These are phyloP conservation scores for Mucor mucedo DNA, from an alignment of 371 early-diverging fungal species.

Conservation along the genomic window DNA sequence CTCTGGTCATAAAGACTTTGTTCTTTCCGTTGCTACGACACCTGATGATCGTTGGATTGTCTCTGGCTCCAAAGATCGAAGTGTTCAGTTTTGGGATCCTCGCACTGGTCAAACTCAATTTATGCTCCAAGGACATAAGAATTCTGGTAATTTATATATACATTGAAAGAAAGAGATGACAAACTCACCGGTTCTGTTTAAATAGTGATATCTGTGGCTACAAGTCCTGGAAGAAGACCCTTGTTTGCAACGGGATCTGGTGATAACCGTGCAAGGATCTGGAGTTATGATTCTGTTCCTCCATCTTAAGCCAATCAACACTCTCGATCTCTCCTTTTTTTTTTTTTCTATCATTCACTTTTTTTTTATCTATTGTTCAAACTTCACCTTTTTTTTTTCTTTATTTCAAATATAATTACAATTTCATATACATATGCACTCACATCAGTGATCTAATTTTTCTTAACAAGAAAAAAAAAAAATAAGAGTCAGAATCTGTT, in stretches of 20 bases:
- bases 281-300: conserved; percentile 66
- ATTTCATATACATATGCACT: too few species aligned
- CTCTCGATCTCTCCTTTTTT: conserved; percentile 2
- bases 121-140: conserved; percentile 96
- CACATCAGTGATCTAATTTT: too few species aligned
- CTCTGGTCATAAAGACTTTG: conserved; percentile 88
- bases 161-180: background rate
- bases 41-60: conserved; percentile 92
- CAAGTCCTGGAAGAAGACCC: conserved; percentile 72
- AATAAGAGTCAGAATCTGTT: background rate
- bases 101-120: conserved; percentile 77
- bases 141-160: conserved; percentile 71
- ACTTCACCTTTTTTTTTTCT: too few species aligned
- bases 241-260: conserved; percentile 95
- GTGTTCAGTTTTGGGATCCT: conserved; percentile 95
- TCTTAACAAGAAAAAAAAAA: background rate
- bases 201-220: conserved; percentile 88
- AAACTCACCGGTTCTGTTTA: background rate
- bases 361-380: background rate
- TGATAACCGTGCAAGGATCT: conserved; percentile 87
- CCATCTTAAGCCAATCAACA: conserved; percentile 17
- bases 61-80: conserved; percentile 93
- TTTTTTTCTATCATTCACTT: background rate
- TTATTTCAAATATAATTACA: too few species aligned
- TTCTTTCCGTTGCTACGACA: conserved; percentile 92